phyloP scores from a whole-genome alignment of 2,329 filamentous ascomycete species.

The Ramularia endophylla region DNA sequence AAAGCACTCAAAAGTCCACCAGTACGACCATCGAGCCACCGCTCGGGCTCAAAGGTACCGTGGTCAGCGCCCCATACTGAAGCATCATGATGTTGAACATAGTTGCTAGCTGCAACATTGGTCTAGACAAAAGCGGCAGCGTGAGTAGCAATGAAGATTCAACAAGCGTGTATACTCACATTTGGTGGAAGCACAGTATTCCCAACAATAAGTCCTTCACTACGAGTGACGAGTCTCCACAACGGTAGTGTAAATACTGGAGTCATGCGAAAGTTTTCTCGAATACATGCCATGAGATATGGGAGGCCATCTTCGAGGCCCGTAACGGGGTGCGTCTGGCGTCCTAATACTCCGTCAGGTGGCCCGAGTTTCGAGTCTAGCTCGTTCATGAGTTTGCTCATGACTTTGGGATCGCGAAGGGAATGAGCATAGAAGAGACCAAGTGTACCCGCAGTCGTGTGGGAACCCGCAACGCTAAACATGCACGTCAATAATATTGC shows the following conservation, averaged over 20 bases:
- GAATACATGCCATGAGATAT: slow-evolving; percentile 3
- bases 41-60: slow-evolving; percentile 2
- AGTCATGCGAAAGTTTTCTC: slow-evolving; percentile 2
- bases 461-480: slow-evolving; percentile 3
- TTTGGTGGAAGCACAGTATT: not conserved
- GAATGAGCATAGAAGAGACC: slow-evolving; percentile 4
- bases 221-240: not conserved
- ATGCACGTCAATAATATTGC: not conserved
- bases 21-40: slow-evolving; percentile 6
- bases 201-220: not conserved
- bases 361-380: slow-evolving; percentile 1
- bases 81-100: slow-evolving; percentile 3
- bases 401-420: not conserved
- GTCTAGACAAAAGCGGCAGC: not conserved
- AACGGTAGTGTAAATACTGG: slow-evolving; percentile 5
- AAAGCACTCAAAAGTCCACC: slow-evolving; percentile 2
- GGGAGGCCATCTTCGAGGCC: slow-evolving; percentile 4
- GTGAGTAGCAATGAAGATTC: not conserved
- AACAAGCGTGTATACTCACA: no score
- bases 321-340: not conserved
- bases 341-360: not conserved
- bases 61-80: slow-evolving; percentile 6
- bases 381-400: slow-evolving; percentile 2
- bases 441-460: slow-evolving; percentile 5
- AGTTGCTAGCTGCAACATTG: not conserved